These are phyloP conservation scores for Orbilia ellipsospora DNA, from an alignment of 2,329 filamentous ascomycete genomes.

Conservation along the genomic window DNA sequence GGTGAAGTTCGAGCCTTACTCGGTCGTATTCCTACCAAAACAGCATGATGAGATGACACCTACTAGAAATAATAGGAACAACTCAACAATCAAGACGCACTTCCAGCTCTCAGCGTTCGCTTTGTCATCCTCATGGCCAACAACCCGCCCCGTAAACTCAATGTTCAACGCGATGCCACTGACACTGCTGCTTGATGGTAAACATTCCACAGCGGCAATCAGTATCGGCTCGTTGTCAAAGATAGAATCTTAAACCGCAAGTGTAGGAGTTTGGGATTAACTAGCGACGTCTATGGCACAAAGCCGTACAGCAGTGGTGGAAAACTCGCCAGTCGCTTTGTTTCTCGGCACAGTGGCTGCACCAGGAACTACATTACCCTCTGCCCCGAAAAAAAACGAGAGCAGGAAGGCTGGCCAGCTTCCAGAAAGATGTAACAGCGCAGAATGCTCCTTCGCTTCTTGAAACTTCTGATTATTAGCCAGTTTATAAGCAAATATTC, in stretches of 20 bases:
- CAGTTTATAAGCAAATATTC: too few relatives aligned
- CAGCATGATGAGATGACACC: too few relatives aligned
- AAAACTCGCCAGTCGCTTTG: constrained; percentile 39
- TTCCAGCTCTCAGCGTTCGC: constrained; percentile 30
- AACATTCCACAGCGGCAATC: constrained; percentile 32
- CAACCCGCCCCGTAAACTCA: background rate
- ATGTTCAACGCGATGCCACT: too few relatives aligned
- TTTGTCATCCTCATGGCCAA: constrained; percentile 25
- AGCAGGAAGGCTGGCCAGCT: constrained; percentile 27
- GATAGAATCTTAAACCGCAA: constrained; percentile 38
- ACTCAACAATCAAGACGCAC: constrained; percentile 19
- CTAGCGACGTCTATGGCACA: constrained; percentile 17
- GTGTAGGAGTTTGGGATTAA: constrained; percentile 22
- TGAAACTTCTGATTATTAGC: background rate
- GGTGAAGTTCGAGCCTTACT: too few relatives aligned
- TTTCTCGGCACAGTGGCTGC: constrained; percentile 27
- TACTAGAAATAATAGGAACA: too few relatives aligned
- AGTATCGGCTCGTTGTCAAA: constrained; percentile 36
- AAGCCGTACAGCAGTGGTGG: constrained; percentile 36
- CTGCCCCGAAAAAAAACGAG: constrained; percentile 39
- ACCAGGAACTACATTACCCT: constrained; percentile 29
- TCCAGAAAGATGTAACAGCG: background rate
- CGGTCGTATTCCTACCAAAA: too few relatives aligned
- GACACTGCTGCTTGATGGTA: constrained; percentile 24
- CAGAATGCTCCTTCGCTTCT: constrained; percentile 30